A percentile compares a stretch with the other conserved stretches of the same genome.
Conservation (phyloP, 2,329 filamentous ascomycete species). For the Hypoxylon sp. region DNA sequence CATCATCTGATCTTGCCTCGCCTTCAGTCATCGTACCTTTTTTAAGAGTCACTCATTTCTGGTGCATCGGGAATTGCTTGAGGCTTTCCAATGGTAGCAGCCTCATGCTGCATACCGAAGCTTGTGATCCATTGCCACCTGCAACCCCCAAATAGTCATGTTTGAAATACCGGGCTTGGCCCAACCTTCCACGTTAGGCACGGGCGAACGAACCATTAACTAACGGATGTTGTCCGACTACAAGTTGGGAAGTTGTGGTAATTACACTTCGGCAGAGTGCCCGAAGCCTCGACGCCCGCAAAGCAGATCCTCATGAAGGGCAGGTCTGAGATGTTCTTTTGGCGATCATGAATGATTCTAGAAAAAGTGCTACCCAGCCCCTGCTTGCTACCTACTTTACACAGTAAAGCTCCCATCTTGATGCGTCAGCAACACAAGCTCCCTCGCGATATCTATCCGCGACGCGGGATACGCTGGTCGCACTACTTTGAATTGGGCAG, state of each 20-base stretch:
- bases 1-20: conserved; percentile 33
- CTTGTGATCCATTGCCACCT: conserved; percentile 24
- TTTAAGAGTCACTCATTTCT: conserved; percentile 16
- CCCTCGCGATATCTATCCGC: conserved; percentile 34
- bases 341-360: conserved; percentile 41
- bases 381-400: conserved; percentile 33
- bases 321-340: conserved; percentile 31
- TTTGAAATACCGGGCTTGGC: conserved; percentile 23
- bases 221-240: conserved; percentile 8
- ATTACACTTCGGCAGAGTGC: conserved; percentile 27
- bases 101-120: conserved; percentile 30
- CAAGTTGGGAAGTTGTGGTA: conserved; percentile 20
- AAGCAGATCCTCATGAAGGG: conserved; percentile 33
- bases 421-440: conserved; percentile 35
- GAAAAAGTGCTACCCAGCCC: conserved; percentile 36
- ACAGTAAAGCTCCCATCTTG: conserved; percentile 30
- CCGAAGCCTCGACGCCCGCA: conserved; percentile 21
- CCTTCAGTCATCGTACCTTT: conserved; percentile 16
- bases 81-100: conserved; percentile 27
- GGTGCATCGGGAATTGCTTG: conserved; percentile 25
- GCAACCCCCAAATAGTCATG: conserved; percentile 28
- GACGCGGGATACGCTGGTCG: conserved; percentile 31
- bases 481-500: conserved; percentile 45
- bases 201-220: conserved; percentile 17
- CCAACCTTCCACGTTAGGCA: conserved; percentile 39